Evolutionary conservation across 768 basidiomycete species (phyloP).

Genomic region (Suillus tomentosus): DNA sequence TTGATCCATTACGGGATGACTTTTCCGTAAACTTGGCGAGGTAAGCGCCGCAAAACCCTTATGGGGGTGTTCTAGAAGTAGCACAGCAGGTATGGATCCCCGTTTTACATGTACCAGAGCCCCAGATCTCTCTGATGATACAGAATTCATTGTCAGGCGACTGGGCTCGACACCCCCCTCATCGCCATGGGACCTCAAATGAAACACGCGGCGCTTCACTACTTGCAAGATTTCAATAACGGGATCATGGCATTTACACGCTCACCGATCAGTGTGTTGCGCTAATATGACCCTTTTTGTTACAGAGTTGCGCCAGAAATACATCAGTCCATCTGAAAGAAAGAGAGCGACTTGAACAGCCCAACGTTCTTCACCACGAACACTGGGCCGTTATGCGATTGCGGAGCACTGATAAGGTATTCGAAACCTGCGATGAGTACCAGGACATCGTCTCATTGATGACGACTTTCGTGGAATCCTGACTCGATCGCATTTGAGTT

Average conservation of each 20-base stretch:
- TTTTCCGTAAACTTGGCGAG: not conserved
- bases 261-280: not conserved
- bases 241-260: not conserved
- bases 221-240: not conserved
- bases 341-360: not conserved
- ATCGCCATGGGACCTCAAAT: not conserved
- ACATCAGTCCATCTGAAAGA: not conserved
- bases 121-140: not conserved
- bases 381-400: not conserved
- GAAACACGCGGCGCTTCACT: not conserved
- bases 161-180: not conserved
- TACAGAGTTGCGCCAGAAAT: not conserved
- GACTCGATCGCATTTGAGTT: not conserved
- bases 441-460: slow-evolving; percentile 2
- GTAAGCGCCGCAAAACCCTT: not conserved
- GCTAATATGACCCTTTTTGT: not conserved
- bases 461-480: not conserved
- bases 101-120: not conserved
- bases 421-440: not conserved
- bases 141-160: not conserved
- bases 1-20: not conserved
- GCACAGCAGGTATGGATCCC: not conserved
- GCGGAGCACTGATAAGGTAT: not conserved
- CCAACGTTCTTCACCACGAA: not conserved
- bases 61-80: not conserved